Base-by-base conservation (phyloP, 2,329 filamentous ascomycete genomes). In the Neofusicoccum laricinum region DNA sequence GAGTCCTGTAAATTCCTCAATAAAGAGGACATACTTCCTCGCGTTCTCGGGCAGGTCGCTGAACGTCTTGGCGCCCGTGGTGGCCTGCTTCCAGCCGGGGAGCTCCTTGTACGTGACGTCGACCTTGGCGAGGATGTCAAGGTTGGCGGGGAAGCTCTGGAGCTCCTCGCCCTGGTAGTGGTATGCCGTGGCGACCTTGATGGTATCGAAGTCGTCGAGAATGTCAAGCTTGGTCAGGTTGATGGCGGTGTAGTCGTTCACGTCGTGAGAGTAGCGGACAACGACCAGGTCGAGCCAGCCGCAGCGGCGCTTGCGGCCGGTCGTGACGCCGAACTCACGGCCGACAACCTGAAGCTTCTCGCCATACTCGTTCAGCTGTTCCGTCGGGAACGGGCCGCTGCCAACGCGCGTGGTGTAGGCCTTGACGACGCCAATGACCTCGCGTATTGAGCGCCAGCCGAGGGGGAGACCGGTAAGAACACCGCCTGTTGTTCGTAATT, bases 181-280 rank as follows among this genome's bases (percentile, higher is more conserved):
- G 79, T 96, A 96, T 2, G 86, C 87, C 14, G 90, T 85, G 17
- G 90, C 90, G 58, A 91, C 82, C 76, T 93, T 90, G 77, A 96
- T 85, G 71, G 87, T 88, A 10, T 85, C 82, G 74, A 96, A 92
- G 36, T 85, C 85, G 73, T 93, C 90, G 15, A 93, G 82, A 41
- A 92, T 83, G 69, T 91, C 88, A 21, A 91, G 83, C 76, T 88
- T 88, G 64, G 86, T 88, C 64, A 88, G 78, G 77, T 89, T 88
- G 70, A 88, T 78, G 49, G 80, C 76, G 0, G 86, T 87, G 77
- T 91, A 91, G 78, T 88, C 83, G 78, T 91, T 91, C 74, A 90
- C 81, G 51, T 82, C 78, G 66, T 81, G 76, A 10, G 84, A 88
- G 79, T 89, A 90, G 74, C 89, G 88, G 67, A 90, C 76, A 6